Evolutionary conservation across 2,329 filamentous ascomycete genomes (phyloP), one percentile per base, ranked within the genome.

Genomic region (Samsoniella hepiali): DNA sequence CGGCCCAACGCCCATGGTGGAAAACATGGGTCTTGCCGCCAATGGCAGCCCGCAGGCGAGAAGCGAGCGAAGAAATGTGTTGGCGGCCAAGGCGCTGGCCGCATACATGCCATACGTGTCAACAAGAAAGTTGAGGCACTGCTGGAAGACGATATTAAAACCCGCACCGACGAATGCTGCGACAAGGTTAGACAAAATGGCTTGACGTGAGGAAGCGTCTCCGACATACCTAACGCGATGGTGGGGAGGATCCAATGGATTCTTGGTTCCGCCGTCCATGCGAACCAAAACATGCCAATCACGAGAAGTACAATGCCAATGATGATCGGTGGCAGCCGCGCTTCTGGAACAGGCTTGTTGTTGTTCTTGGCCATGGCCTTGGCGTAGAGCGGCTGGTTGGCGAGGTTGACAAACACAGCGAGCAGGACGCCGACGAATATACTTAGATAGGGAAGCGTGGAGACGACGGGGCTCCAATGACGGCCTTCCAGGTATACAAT

Each of bases 81-180:
- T 88, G 1, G 87, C 86, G 0, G 88, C 88, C 10, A 88, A 82
- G 2, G 86, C 88, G 3, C 80, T 82, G 27, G 88, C 87, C 1
- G 86, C 84, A 66, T 88, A 84, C 65, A 79, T 75, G 42, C 83
- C 79, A 64, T 84, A 85, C 1, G 76, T 73, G 69, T 85, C 83
- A 49, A 83, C 79, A 9, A 86, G 75, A 64, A 85, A 85, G 67
- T 81, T 85, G 45, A 84, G 73, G 66, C 80, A 82, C 44, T 78
- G 73, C 58, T 86, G 80, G 68, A 87, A 84, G 55, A 79, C 72
- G 62, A 80, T 71, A 63, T 80, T 74, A 11, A 79, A 68, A n/a
- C 70, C 72, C 8, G 66, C 65, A 34, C 72, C 63, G 51, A 80
- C 73, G 34, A 78, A 73, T 11, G 67, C 69, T 57, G 75, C 76